Conservation (phyloP, 2,329 filamentous ascomycete genomes). For the Xylaria sp. region DNA sequence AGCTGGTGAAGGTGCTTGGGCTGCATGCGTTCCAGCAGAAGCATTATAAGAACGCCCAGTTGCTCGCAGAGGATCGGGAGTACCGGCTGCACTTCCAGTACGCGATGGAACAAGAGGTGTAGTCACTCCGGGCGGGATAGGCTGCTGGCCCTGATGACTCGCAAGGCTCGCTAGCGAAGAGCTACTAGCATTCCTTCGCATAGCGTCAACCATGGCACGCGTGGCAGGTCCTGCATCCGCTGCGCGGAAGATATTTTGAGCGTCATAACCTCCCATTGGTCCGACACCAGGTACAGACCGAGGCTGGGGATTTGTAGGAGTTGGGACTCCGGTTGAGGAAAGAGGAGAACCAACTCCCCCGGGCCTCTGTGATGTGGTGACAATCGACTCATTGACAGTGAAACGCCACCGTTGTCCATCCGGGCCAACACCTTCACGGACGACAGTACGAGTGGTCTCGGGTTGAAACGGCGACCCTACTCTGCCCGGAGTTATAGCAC, state of each 20-base stretch:
- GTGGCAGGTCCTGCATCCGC: conserved; percentile 60
- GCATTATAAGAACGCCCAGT: conserved; percentile 47
- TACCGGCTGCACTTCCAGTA: conserved; percentile 59
- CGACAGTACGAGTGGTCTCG: conserved; percentile 56
- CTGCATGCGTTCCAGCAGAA: conserved; percentile 40
- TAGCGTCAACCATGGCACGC: conserved; percentile 58
- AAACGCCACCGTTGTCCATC: conserved; percentile 65
- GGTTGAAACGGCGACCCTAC: conserved; percentile 50
- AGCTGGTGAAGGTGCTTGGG: conserved; percentile 44
- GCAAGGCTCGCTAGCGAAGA: conserved; percentile 56
- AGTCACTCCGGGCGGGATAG: conserved; percentile 57
- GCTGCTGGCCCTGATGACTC: conserved; percentile 49
- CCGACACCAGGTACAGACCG: conserved; percentile 46
- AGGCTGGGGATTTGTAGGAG: conserved; percentile 37
- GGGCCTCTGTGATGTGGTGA: conserved; percentile 36
- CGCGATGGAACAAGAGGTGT: conserved; percentile 56
- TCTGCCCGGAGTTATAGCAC: conserved; percentile 44
- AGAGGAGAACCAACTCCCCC: conserved; percentile 44
- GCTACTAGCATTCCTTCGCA: conserved; percentile 63
- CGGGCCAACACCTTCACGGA: conserved; percentile 61
- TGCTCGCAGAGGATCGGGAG: conserved; percentile 58
- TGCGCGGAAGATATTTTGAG: conserved; percentile 59
- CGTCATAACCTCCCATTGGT: conserved; percentile 56
- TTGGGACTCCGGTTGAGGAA: conserved; percentile 37
- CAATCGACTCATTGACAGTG: conserved; percentile 60